These are phyloP conservation scores for Suhomyces coccinellae DNA, from an alignment of 1,139 yeast genomes.

Conservation along the genomic window DNA sequence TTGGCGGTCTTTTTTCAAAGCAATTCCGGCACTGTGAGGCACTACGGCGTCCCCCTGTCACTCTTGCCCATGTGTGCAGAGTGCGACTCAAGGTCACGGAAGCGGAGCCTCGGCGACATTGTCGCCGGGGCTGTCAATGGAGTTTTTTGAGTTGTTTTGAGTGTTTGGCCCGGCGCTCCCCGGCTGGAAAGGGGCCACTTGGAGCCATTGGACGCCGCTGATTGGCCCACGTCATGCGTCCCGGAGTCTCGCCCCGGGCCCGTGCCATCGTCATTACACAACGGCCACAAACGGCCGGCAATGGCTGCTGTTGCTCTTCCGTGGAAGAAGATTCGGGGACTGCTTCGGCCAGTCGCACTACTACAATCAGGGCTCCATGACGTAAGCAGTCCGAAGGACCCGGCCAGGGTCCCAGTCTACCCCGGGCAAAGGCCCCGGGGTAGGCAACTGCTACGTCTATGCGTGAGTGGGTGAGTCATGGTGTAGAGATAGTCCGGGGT, in stretches of 20 bases:
- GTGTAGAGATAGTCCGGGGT: neutral
- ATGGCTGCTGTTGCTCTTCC: neutral
- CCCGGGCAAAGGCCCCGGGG: neutral
- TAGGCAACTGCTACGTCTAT: too few species aligned
- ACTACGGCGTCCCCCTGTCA: too few species aligned
- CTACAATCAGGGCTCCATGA: neutral
- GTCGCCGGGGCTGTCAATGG: neutral
- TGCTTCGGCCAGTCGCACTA: too few species aligned
- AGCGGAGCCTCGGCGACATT: neutral
- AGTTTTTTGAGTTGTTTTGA: too few species aligned
- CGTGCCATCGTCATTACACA: neutral
- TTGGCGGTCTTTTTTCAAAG: too few species aligned
- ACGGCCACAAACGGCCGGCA: neutral
- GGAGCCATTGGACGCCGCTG: neutral
- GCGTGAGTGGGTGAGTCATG: too few species aligned
- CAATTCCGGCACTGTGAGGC: too few species aligned
- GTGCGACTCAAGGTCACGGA: neutral
- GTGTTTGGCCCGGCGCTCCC: neutral
- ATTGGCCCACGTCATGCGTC: neutral
- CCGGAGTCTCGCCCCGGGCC: neutral
- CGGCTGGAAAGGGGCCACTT: neutral
- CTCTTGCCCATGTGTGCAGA: too few species aligned
- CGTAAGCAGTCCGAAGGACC: neutral
- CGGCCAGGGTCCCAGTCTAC: neutral
- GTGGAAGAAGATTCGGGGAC: neutral